phyloP scores from a whole-genome alignment of 2,329 filamentous ascomycete species.

The Cordyceps militaris region DNA sequence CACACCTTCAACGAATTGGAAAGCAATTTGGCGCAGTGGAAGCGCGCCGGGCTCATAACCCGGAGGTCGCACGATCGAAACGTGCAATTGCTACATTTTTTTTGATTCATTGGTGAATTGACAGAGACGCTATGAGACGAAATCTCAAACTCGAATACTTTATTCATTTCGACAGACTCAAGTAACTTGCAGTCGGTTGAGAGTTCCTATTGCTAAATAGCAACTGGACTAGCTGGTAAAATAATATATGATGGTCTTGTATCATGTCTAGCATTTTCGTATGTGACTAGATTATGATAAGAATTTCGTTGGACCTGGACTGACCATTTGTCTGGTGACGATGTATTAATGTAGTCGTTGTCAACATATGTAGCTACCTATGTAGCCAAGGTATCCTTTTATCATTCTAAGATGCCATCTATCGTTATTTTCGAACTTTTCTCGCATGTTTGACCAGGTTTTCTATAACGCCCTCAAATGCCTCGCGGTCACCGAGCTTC shows the following conservation, averaged over 20 bases:
- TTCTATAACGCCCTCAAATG: constrained; percentile 94
- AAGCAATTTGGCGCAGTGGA: constrained; percentile 20
- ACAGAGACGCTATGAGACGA: no score
- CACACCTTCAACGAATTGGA: not conserved
- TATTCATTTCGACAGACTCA: no score
- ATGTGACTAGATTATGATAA: no score
- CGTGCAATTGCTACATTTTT: constrained; percentile 17
- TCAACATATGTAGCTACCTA: constrained; percentile 4
- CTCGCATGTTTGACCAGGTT: constrained; percentile 88
- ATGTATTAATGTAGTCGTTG: constrained; percentile 1
- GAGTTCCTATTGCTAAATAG: no score
- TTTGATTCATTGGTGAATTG: not conserved
- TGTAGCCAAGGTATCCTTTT: not conserved
- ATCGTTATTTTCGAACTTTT: constrained; percentile 64
- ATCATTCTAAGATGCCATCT: constrained; percentile 14
- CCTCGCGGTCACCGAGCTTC: constrained; percentile 82
- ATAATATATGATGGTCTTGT: no score
- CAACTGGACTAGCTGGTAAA: no score
- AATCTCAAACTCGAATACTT: no score
- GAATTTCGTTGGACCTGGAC: no score
- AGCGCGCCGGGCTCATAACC: constrained; percentile 22
- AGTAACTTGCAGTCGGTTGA: no score
- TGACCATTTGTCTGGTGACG: not conserved
- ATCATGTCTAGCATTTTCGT: no score
- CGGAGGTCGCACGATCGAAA: constrained; percentile 21